phyloP scores from a whole-genome alignment of 306 rosid species.

The Begonia peltatifolia region DNA sequence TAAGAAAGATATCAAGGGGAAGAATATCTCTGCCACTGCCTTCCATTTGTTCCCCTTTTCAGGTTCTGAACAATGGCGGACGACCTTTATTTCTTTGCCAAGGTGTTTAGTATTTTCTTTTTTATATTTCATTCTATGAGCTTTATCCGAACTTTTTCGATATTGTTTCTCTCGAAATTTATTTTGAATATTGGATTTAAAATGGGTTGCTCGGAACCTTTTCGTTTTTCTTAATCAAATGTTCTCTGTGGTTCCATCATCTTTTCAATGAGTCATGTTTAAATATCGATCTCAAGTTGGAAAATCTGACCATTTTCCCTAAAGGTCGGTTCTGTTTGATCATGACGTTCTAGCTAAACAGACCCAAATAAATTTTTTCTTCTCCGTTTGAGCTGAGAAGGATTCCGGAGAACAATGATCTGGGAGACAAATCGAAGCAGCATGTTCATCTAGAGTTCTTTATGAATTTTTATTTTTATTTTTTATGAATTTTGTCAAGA shows the following conservation, averaged over 20 bases:
- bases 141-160: constrained; percentile 3
- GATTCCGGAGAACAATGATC: constrained; percentile 5
- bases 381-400: not conserved
- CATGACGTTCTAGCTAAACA: constrained; percentile 11
- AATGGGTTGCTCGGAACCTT: not conserved
- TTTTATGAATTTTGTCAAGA: not conserved
- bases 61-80: constrained; percentile 71
- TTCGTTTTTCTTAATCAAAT: constrained; percentile 3
- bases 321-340: constrained; percentile 8
- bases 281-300: too few relatives aligned
- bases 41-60: constrained; percentile 41
- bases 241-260: constrained; percentile 19
- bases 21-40: constrained; percentile 32
- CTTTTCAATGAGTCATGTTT: constrained; percentile 8
- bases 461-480: not conserved
- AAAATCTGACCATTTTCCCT: constrained; percentile 6
- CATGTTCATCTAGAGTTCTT: not conserved
- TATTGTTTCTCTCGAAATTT: not conserved
- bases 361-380: constrained; percentile 18
- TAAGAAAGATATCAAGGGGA: constrained; percentile 6
- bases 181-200: not conserved
- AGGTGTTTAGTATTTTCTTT: constrained; percentile 27
- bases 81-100: constrained; percentile 53
- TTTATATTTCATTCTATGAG: constrained; percentile 7
- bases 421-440: not conserved